A percentile compares a stretch with the other conserved stretches of the same genome.
Evolutionary conservation across 2,329 filamentous ascomycete genomes (phyloP).

Genomic region (Drechslerella stenobrocha): DNA sequence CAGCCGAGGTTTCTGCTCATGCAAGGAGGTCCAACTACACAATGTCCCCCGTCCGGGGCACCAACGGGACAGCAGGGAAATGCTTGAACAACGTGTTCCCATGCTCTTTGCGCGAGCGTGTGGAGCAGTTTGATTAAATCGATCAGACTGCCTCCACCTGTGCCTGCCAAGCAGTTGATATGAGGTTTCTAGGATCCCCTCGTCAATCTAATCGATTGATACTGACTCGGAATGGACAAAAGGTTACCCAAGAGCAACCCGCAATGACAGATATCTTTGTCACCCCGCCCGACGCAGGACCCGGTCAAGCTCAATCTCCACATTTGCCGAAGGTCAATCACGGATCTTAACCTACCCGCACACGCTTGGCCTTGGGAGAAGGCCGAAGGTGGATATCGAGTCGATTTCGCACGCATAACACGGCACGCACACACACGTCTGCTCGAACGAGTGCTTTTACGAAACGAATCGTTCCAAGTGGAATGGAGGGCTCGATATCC

Average conservation of each 20-base stretch:
- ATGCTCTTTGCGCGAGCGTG: neutral
- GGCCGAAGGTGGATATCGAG: conserved; percentile 15
- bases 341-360: conserved; percentile 7
- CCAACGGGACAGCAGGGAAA: too few relatives aligned
- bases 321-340: conserved; percentile 8
- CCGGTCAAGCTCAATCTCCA: conserved; percentile 31
- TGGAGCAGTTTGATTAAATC: conserved; percentile 10
- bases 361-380: neutral
- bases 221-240: neutral
- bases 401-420: too few relatives aligned
- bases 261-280: conserved; percentile 30
- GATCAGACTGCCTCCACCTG: conserved; percentile 7
- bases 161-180: conserved; percentile 6
- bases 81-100: neutral
- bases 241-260: neutral
- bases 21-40: neutral
- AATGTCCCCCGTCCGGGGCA: too few relatives aligned
- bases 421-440: too few relatives aligned
- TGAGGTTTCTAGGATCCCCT: neutral
- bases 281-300: conserved; percentile 19
- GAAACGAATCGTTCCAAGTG: too few relatives aligned
- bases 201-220: neutral
- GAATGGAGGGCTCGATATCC: too few relatives aligned
- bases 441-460: too few relatives aligned
- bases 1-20: too few relatives aligned